A percentile compares a stretch with the other conserved stretches of the same genome.
These are phyloP conservation scores for Aspergillus sclerotioniger DNA, from an alignment of 495 filamentous ascomycete genomes.

Conservation along the genomic window DNA sequence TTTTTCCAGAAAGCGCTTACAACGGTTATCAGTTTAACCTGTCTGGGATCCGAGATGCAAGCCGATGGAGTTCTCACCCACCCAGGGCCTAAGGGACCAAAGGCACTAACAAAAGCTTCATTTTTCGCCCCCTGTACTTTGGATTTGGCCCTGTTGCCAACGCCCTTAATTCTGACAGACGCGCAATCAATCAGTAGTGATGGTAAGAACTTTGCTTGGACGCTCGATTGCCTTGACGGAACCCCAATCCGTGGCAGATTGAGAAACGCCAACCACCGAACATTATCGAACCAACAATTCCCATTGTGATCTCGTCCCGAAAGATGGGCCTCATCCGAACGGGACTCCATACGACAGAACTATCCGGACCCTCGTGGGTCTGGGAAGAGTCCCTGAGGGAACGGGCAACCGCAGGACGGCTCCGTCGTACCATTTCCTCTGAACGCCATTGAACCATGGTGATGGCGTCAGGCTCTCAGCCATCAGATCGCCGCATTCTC, in stretches of 20 bases:
- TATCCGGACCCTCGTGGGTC: constrained; percentile 11
- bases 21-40: constrained; percentile 15
- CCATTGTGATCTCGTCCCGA: background rate
- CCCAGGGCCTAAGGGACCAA: constrained; percentile 5
- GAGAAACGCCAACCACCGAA: too few species aligned
- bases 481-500: constrained; percentile 45
- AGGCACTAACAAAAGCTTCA: constrained; percentile 1
- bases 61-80: constrained; percentile 1
- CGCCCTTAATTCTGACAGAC: constrained; percentile 2
- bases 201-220: background rate
- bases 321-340: background rate
- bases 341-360: background rate
- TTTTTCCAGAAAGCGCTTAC: constrained; percentile 17
- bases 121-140: background rate
- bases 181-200: background rate
- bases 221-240: too few species aligned
- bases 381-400: constrained; percentile 6
- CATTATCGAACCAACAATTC: too few species aligned
- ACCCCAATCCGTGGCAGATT: too few species aligned
- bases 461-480: constrained; percentile 36
- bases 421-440: background rate
- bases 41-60: background rate
- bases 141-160: background rate
- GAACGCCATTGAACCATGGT: constrained; percentile 21
- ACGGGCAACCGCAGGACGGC: background rate